A percentile compares a stretch with the other conserved stretches of the same genome.
Conservation (phyloP, 2,329 filamentous ascomycete species). For the Fusarium cyanostomum region DNA sequence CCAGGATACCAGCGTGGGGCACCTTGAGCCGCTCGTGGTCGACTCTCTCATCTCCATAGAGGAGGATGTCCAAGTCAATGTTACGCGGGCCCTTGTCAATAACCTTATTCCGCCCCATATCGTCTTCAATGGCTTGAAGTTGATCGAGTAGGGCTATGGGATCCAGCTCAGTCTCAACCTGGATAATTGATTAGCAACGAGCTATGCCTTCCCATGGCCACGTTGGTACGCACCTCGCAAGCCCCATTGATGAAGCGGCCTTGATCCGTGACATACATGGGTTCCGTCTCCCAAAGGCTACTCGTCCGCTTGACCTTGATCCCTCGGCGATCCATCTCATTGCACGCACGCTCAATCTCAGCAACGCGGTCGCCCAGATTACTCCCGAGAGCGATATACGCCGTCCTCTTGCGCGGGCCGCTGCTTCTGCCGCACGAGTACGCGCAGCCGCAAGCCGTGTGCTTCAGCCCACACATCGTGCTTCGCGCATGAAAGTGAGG, state of each 20-base stretch:
- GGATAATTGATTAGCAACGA: slow-evolving; percentile 16
- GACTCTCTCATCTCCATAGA: slow-evolving; percentile 77
- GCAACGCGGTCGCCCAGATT: slow-evolving; percentile 88
- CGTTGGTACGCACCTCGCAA: slow-evolving; percentile 75
- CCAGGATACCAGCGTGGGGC: slow-evolving; percentile 85
- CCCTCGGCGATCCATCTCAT: slow-evolving; percentile 75
- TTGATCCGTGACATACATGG: slow-evolving; percentile 96
- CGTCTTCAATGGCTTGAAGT: slow-evolving; percentile 84
- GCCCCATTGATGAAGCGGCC: slow-evolving; percentile 90
- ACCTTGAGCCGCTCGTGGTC: slow-evolving; percentile 79
- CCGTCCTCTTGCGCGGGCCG: slow-evolving; percentile 55
- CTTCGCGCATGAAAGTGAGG: slow-evolving; percentile 21
- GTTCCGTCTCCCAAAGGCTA: slow-evolving; percentile 90
- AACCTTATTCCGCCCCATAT: slow-evolving; percentile 81
- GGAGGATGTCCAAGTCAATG: slow-evolving; percentile 91
- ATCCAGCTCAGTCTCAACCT: slow-evolving; percentile 83
- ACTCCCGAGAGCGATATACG: slow-evolving; percentile 89
- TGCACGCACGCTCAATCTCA: slow-evolving; percentile 86
- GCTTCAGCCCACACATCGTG: slow-evolving; percentile 26
- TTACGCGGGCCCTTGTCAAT: slow-evolving; percentile 94
- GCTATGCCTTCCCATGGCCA: background rate
- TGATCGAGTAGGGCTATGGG: slow-evolving; percentile 81
- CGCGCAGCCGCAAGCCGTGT: slow-evolving; percentile 49
- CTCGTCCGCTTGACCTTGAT: slow-evolving; percentile 84
- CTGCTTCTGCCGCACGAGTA: slow-evolving; percentile 44